Evolutionary conservation across 768 basidiomycete genomes (phyloP).

Genomic region (Lactarius trivialis): DNA sequence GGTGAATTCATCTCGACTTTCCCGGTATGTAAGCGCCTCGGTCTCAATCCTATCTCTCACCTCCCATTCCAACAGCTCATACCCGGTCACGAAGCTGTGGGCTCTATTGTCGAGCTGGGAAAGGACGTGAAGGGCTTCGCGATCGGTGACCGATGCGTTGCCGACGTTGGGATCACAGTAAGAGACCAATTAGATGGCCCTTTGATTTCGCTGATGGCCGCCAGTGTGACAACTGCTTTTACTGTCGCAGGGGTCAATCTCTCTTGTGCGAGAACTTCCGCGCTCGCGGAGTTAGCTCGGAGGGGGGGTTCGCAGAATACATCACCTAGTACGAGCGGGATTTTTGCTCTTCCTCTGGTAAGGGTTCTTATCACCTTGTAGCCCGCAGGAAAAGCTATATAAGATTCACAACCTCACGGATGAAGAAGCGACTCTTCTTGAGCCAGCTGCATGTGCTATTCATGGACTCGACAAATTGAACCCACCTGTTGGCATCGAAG

Average conservation of each 20-base stretch:
- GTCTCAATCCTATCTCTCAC: neutral
- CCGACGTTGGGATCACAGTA: slow-evolving; percentile 70
- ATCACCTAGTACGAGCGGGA: slow-evolving; percentile 59
- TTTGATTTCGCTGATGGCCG: neutral
- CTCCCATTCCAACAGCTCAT: slow-evolving; percentile 42
- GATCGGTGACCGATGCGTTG: slow-evolving; percentile 76
- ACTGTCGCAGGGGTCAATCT: slow-evolving; percentile 77
- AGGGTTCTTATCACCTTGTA: slow-evolving; percentile 24
- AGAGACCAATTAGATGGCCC: slow-evolving; percentile 26
- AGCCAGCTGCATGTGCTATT: slow-evolving; percentile 87
- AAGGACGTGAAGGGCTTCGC: slow-evolving; percentile 73
- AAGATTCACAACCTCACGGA: slow-evolving; percentile 84
- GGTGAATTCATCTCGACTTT: slow-evolving; percentile 70
- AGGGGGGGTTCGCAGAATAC: slow-evolving; percentile 89
- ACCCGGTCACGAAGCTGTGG: slow-evolving; percentile 72
- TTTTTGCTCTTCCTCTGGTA: neutral
- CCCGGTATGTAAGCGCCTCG: slow-evolving; percentile 39
- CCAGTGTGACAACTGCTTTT: slow-evolving; percentile 81
- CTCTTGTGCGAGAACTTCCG: slow-evolving; percentile 83
- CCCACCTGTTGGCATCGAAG: slow-evolving; percentile 77
- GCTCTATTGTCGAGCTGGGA: slow-evolving; percentile 64
- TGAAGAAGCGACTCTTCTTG: slow-evolving; percentile 81
- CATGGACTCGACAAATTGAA: slow-evolving; percentile 87
- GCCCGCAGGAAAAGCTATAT: slow-evolving; percentile 71
- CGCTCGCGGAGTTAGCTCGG: slow-evolving; percentile 69